These are phyloP conservation scores for Ichthyophthirius multifiliis DNA, from an alignment of 169 alveolate genomes.

Conservation along the genomic window DNA sequence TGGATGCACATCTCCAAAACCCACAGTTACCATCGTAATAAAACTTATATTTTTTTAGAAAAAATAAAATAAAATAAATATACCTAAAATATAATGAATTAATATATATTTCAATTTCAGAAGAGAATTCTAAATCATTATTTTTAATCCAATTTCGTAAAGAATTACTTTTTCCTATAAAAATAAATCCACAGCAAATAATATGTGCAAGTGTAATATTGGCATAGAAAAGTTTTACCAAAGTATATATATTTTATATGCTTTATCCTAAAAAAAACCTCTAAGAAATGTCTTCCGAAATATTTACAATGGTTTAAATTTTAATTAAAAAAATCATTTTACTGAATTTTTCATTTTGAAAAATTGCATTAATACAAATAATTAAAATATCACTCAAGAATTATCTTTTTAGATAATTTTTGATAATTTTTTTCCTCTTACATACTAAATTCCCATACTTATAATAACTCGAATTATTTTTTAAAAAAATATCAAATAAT, in stretches of 20 bases:
- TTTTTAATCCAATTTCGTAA: not conserved
- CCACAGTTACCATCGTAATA: not conserved
- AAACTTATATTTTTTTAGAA: not conserved
- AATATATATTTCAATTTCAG: not conserved
- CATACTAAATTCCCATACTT: not conserved
- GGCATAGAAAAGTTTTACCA: not conserved
- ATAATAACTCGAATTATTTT: not conserved
- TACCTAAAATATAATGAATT: not conserved
- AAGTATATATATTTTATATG: not conserved
- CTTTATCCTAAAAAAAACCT: not conserved
- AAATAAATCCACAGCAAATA: not conserved
- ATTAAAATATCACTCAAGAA: not conserved
- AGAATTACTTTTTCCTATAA: not conserved
- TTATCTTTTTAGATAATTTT: not conserved
- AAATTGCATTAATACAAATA: not conserved
- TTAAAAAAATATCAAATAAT: not conserved
- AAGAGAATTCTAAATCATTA: not conserved
- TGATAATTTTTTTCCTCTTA: not conserved
- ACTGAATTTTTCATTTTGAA: not conserved
- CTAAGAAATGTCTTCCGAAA: not conserved
- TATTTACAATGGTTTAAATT: not conserved
- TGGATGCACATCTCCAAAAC: constrained; percentile 4
- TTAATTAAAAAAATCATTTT: not conserved
- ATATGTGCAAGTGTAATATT: not conserved
- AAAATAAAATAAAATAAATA: not conserved